Base-by-base conservation (phyloP, 208 protist genomes). In the Wallacemonas collosoma region DNA sequence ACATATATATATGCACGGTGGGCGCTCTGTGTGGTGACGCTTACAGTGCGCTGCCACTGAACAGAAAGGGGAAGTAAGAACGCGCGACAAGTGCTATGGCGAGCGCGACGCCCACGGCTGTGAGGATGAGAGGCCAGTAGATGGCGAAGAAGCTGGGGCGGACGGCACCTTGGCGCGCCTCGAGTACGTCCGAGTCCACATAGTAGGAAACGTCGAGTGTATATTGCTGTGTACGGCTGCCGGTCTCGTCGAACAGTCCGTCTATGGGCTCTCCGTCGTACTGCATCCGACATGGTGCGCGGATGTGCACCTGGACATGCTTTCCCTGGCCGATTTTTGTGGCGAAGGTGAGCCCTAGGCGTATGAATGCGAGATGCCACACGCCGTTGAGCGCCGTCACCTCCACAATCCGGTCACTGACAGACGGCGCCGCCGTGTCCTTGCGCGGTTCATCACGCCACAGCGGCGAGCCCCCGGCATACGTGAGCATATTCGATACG, bases 401-500 rank as follows among this genome's bases (percentile, higher is more conserved):
- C 54, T 91, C 83, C 48, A 89, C 40, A 12, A 79, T 57, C 47
- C 81, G 76, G 62, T 89, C 87, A 2, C 68, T 69, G 8, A 87
- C 58, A 36, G 71, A 82, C 1, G 80, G 83, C 8, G 1, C 14
- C 7, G 55, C 3, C 54, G 76, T 66, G 15, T 50, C 54, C 41
- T 45, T 36, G 17, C 35, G 6, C n/a, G 36, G 66, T 0, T 64
- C 45, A 53, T 76, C 82, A 38, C 14, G 12, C 87, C 87, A 93
- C 35, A 87, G 36, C 12, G 79, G 70, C 2, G 84, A 68, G 5
- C 84, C 87, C 40, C 84, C 87, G 0, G 84, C 85, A 78, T 93
- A 90, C 7, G 80, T 78, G 1, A 78, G 61, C 63, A 90, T 80
- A 64, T 93, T 93, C 40, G 75, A 77, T 36, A 89, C 84, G 8